A percentile compares a stretch with the other conserved stretches of the same genome.
These are phyloP conservation scores for Colletotrichum brevisporum DNA, from an alignment of 2,329 filamentous ascomycete species.

Conservation along the genomic window DNA sequence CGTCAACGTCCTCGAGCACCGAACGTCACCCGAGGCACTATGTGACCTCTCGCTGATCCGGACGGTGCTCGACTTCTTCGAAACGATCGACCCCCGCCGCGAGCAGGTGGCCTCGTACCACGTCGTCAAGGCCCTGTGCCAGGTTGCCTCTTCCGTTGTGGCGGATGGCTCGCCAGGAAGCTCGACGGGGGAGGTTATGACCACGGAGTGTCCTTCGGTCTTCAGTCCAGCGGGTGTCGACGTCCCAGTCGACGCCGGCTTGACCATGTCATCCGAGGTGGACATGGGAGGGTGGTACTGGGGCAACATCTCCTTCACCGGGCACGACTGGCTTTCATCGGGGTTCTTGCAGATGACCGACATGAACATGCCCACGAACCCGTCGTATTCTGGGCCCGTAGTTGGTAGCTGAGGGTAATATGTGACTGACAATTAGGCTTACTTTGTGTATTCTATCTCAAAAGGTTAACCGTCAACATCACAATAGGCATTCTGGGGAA, in stretches of 20 bases:
- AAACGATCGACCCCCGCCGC: not conserved
- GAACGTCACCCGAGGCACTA: not conserved
- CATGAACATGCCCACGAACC: not conserved
- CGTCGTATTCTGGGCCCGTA: not conserved
- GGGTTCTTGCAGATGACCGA: constrained; percentile 25
- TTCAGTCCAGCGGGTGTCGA: not conserved
- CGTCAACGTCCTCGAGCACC: constrained; percentile 15
- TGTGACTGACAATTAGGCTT: not conserved
- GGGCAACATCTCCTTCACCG: constrained; percentile 11
- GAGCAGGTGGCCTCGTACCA: constrained; percentile 1
- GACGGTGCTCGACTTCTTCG: constrained; percentile 1
- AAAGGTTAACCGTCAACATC: too few relatives aligned
- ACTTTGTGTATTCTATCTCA: too few relatives aligned
- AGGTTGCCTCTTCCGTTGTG: constrained; percentile 3
- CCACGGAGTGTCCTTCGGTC: not conserved
- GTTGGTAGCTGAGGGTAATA: not conserved
- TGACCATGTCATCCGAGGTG: not conserved
- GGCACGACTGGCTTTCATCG: constrained; percentile 16
- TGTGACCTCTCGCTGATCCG: constrained; percentile 5
- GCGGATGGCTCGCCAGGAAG: not conserved
- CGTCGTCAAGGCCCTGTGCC: constrained; percentile 14
- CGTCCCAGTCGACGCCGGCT: not conserved
- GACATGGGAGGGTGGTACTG: not conserved
- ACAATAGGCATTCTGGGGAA: too few relatives aligned
- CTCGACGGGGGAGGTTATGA: not conserved